These are phyloP conservation scores for Solanum sejunctum DNA, from an alignment of 257 asterid species.

Conservation along the genomic window DNA sequence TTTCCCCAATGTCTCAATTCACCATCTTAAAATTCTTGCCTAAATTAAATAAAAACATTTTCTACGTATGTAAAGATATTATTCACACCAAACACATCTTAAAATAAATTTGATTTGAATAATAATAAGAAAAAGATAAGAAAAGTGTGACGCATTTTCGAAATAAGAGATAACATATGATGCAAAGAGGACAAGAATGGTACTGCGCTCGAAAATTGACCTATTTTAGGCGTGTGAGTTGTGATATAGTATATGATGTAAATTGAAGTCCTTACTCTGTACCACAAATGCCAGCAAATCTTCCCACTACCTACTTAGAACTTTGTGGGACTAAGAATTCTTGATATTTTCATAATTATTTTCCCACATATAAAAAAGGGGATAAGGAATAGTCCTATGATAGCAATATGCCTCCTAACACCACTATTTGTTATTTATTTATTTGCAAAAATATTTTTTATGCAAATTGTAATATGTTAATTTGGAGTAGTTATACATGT, in stretches of 20 bases:
- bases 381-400: neutral
- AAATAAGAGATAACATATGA: neutral
- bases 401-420: neutral
- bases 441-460: neutral
- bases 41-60: neutral
- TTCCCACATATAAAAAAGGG: neutral
- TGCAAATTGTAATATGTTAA: neutral
- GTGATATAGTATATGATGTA: neutral
- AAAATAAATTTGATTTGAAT: neutral
- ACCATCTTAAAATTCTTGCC: neutral
- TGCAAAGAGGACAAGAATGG: neutral
- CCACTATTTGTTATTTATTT: neutral
- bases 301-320: neutral
- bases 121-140: neutral
- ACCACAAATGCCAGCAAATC: conserved; percentile 9
- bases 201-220: neutral
- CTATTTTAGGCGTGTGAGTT: neutral
- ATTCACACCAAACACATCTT: neutral
- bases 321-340: neutral
- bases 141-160: neutral
- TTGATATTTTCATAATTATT: neutral
- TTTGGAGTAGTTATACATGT: neutral
- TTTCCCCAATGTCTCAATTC: neutral
- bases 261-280: neutral
- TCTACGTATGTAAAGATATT: neutral